These are phyloP conservation scores for Colletotrichum tropicicola DNA, from an alignment of 2,329 filamentous ascomycete species.

Conservation along the genomic window DNA sequence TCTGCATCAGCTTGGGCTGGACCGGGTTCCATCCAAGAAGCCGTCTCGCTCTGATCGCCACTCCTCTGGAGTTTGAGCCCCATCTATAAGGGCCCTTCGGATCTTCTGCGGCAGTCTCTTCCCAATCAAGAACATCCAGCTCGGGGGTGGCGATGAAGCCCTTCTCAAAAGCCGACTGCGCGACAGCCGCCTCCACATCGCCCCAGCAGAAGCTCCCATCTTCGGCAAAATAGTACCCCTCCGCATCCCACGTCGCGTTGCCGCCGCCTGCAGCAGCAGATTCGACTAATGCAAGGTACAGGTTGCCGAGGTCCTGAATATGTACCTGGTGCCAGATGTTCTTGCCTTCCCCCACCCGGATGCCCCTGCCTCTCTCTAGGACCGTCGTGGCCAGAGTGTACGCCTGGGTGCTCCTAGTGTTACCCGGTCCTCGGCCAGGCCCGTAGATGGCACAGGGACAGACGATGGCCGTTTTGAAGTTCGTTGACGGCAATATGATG, in stretches of 20 bases:
- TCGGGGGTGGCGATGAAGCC: conserved; percentile 56
- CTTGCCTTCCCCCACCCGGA: conserved; percentile 63
- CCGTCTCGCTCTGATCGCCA: conserved; percentile 62
- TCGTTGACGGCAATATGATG: conserved; percentile 45
- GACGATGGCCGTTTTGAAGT: conserved; percentile 70
- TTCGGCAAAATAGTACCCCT: conserved; percentile 73
- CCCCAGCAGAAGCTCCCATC: conserved; percentile 71
- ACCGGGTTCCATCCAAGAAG: conserved; percentile 69
- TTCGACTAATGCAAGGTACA: too few relatives aligned
- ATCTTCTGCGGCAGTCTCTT: too few relatives aligned
- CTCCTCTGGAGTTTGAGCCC: conserved; percentile 68
- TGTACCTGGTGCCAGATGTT: conserved; percentile 70
- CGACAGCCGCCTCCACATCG: conserved; percentile 58
- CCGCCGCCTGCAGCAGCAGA: conserved; percentile 62
- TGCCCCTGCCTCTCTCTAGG: conserved; percentile 61
- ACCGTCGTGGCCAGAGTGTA: conserved; percentile 59
- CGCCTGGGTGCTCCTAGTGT: conserved; percentile 63
- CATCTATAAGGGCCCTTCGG: conserved; percentile 62
- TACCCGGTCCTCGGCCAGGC: conserved; percentile 65
- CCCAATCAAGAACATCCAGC: conserved; percentile 37
- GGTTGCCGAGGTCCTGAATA: conserved; percentile 63
- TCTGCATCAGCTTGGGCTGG: too few relatives aligned
- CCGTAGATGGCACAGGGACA: conserved; percentile 74
- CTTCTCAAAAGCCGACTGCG: conserved; percentile 60
- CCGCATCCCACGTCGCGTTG: conserved; percentile 61